Conservation (phyloP, 192 early-diverging fungal genomes). For the Mortierella claussenii region DNA sequence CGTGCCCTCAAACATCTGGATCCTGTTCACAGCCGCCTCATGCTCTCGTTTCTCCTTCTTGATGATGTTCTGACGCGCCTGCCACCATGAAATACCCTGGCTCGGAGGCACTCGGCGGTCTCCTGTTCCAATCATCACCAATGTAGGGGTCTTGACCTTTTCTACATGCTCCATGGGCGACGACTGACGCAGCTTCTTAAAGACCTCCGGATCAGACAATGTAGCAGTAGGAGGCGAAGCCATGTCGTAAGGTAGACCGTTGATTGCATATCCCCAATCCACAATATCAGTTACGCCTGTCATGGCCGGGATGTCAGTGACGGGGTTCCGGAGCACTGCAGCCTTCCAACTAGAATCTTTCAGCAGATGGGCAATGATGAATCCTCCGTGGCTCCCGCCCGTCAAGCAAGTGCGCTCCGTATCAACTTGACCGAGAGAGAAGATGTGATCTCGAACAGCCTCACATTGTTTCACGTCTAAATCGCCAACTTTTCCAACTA, state of each 20-base stretch:
- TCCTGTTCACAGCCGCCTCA: slow-evolving; percentile 38
- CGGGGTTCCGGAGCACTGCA: slow-evolving; percentile 78
- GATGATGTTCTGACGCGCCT: slow-evolving; percentile 53
- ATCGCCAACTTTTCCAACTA: slow-evolving; percentile 75
- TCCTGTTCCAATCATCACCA: slow-evolving; percentile 72
- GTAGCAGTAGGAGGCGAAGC: slow-evolving; percentile 63
- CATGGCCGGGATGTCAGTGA: slow-evolving; percentile 56
- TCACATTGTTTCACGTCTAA: slow-evolving; percentile 76
- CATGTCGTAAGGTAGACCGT: slow-evolving; percentile 64
- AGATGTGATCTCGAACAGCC: slow-evolving; percentile 52
- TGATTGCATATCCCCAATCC: slow-evolving; percentile 80
- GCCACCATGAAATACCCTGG: slow-evolving; percentile 65
- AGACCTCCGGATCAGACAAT: slow-evolving; percentile 63
- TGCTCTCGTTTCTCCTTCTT: slow-evolving; percentile 34
- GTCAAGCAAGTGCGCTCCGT: slow-evolving; percentile 60
- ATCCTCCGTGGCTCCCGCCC: slow-evolving; percentile 84
- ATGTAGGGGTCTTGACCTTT: slow-evolving; percentile 68
- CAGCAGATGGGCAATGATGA: slow-evolving; percentile 69
- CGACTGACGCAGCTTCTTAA: slow-evolving; percentile 62
- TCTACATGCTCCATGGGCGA: slow-evolving; percentile 69
- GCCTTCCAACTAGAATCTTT: slow-evolving; percentile 68
- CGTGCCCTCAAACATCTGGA: slow-evolving; percentile 66
- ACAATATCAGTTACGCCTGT: slow-evolving; percentile 71
- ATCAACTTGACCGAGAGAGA: slow-evolving; percentile 57
- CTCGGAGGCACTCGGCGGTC: slow-evolving; percentile 81